phyloP scores from a whole-genome alignment of 1,284 basidiomycete genomes.

The Volvariella surrecta region DNA sequence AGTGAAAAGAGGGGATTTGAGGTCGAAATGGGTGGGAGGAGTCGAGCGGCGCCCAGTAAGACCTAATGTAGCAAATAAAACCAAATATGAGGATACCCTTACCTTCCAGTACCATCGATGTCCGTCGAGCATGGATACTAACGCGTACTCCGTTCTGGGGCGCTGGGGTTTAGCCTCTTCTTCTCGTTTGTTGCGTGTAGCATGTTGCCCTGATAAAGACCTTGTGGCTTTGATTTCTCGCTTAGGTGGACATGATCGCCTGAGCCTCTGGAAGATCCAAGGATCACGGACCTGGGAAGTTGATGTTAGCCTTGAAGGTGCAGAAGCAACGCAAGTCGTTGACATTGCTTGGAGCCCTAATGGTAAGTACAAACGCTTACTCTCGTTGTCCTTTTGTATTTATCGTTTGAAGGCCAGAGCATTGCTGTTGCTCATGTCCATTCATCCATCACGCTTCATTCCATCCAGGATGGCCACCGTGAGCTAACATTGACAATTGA shows the following conservation, averaged over 20 bases:
- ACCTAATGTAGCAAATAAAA: constrained; percentile 39
- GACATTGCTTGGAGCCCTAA: constrained; percentile 74
- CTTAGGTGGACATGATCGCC: constrained; percentile 53
- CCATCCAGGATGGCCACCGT: constrained; percentile 63
- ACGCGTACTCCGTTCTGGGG: constrained; percentile 50
- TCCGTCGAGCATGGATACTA: constrained; percentile 26
- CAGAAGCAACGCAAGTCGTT: constrained; percentile 38
- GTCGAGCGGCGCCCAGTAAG: constrained; percentile 14
- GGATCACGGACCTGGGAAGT: constrained; percentile 76
- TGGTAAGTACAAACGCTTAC: constrained; percentile 33
- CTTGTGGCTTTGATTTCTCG: constrained; percentile 59
- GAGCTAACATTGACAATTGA: constrained; percentile 35
- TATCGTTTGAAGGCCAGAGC: constrained; percentile 44
- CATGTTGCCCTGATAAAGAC: constrained; percentile 83
- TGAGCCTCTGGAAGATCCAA: constrained; percentile 74
- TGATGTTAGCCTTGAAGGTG: constrained; percentile 39
- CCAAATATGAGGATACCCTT: constrained; percentile 24
- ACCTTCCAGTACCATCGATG: neutral
- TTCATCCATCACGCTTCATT: constrained; percentile 58
- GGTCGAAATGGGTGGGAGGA: constrained; percentile 28
- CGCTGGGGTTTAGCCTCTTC: constrained; percentile 45
- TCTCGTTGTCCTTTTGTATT: constrained; percentile 6
- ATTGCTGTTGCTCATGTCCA: constrained; percentile 69
- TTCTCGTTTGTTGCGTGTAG: constrained; percentile 47
- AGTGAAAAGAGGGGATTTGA: constrained; percentile 28